These are phyloP conservation scores for Fusarium begoniae DNA, from an alignment of 2,329 filamentous ascomycete species.

Conservation along the genomic window DNA sequence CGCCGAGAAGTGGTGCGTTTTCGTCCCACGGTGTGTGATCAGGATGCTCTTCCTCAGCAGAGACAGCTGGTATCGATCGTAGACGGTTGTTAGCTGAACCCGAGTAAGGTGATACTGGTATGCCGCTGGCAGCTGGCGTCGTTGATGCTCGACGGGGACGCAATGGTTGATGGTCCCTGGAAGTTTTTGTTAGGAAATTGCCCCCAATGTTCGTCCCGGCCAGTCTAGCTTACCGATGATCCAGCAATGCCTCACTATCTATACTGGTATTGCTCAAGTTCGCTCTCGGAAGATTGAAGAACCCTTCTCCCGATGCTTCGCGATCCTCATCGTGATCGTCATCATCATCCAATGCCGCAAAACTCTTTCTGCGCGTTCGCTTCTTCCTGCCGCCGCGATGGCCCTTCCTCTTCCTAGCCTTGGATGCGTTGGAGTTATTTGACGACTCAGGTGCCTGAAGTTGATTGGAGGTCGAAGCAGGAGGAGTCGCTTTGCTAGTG, in stretches of 20 bases:
- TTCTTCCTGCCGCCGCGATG: constrained; percentile 83
- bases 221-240: constrained; percentile 73
- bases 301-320: constrained; percentile 50
- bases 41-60: constrained; percentile 59
- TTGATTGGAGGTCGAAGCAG: constrained; percentile 19
- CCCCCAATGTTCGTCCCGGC: not conserved
- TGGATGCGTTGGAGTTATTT: constrained; percentile 29
- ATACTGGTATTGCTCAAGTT: constrained; percentile 86
- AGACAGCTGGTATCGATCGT: constrained; percentile 49
- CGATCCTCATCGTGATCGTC: constrained; percentile 56
- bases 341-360: constrained; percentile 71
- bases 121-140: constrained; percentile 47
- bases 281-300: constrained; percentile 60
- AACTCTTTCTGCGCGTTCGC: constrained; percentile 80
- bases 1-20: constrained; percentile 63
- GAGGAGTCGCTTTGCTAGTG: constrained; percentile 16
- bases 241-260: constrained; percentile 86
- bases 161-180: constrained; percentile 67
- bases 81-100: constrained; percentile 47
- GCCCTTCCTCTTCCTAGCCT: constrained; percentile 71
- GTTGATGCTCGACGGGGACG: constrained; percentile 70
- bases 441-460: constrained; percentile 23
- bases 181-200: not conserved
- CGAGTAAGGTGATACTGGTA: constrained; percentile 47
- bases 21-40: constrained; percentile 58